Evolutionary conservation across 116 monocot species (phyloP).

Genomic region (Zostera marina): DNA sequence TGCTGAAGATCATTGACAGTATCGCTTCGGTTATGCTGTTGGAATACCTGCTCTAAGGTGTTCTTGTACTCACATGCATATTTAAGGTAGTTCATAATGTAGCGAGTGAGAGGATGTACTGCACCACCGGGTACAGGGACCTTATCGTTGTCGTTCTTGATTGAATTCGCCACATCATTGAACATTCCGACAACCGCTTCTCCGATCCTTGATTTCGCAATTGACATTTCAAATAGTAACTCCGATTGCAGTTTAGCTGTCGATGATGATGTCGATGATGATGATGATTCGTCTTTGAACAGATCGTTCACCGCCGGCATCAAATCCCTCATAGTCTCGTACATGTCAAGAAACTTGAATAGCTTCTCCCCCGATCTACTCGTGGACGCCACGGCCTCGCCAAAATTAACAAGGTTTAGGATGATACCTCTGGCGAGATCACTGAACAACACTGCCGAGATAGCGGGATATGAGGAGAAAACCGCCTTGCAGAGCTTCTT

Average conservation of each 20-base stretch:
- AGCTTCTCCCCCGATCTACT: slow-evolving; percentile 64
- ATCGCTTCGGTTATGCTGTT: not conserved
- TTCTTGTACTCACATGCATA: slow-evolving; percentile 52
- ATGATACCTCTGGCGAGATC: slow-evolving; percentile 30
- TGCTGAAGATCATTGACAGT: not conserved
- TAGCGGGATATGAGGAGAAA: slow-evolving; percentile 13
- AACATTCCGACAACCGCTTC: slow-evolving; percentile 49
- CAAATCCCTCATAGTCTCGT: slow-evolving; percentile 45
- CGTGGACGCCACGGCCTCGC: slow-evolving; percentile 34
- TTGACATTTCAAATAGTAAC: slow-evolving; percentile 29
- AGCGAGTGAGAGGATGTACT: slow-evolving; percentile 58
- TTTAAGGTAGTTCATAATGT: slow-evolving; percentile 68
- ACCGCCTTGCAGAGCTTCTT: slow-evolving; percentile 26
- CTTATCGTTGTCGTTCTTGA: slow-evolving; percentile 33
- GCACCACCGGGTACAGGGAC: slow-evolving; percentile 50
- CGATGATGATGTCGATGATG: slow-evolving; percentile 8
- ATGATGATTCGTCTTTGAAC: slow-evolving; percentile 4
- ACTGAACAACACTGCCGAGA: slow-evolving; percentile 20
- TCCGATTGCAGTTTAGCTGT: slow-evolving; percentile 8
- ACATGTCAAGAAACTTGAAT: slow-evolving; percentile 80
- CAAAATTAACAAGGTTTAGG: slow-evolving; percentile 43
- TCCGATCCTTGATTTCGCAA: slow-evolving; percentile 22
- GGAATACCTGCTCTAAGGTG: slow-evolving; percentile 34
- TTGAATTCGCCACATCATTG: slow-evolving; percentile 43
- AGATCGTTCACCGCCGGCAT: slow-evolving; percentile 21